These are phyloP conservation scores for Amylocarpus encephaloides DNA, from an alignment of 2,329 filamentous ascomycete genomes.

Conservation along the genomic window DNA sequence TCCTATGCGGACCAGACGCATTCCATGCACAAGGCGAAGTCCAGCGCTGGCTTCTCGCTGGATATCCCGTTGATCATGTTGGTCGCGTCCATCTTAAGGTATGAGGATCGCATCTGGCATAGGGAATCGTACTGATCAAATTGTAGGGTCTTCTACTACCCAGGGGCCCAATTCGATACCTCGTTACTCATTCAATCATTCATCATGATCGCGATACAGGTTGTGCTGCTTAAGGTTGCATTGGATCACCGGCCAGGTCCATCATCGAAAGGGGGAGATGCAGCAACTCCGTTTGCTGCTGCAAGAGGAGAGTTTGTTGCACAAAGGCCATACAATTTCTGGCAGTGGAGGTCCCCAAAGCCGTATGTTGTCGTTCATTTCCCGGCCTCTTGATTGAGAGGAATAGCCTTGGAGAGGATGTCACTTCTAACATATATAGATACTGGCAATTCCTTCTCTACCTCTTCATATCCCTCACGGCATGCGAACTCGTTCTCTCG, in stretches of 20 bases:
- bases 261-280: constrained; percentile 54
- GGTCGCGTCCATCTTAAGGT: constrained; percentile 60
- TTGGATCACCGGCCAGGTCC: constrained; percentile 59
- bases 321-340: constrained; percentile 66
- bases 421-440: constrained; percentile 31
- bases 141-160: constrained; percentile 62
- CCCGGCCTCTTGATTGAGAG: constrained; percentile 1
- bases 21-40: constrained; percentile 57
- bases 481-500: constrained; percentile 61
- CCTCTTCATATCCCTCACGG: constrained; percentile 54
- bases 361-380: constrained; percentile 40
- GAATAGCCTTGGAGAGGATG: neutral
- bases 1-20: constrained; percentile 61
- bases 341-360: constrained; percentile 70
- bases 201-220: constrained; percentile 59
- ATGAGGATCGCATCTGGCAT: constrained; percentile 15
- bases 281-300: constrained; percentile 55
- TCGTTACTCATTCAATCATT: constrained; percentile 59
- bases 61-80: constrained; percentile 70
- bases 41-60: constrained; percentile 62
- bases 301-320: constrained; percentile 31
- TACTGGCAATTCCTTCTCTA: constrained; percentile 76
- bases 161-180: constrained; percentile 57
- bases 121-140: constrained; percentile 10
- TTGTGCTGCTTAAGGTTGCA: constrained; percentile 59